These are phyloP conservation scores for Leucocoprinus sp. DNA, from an alignment of 768 basidiomycete genomes.

Conservation along the genomic window DNA sequence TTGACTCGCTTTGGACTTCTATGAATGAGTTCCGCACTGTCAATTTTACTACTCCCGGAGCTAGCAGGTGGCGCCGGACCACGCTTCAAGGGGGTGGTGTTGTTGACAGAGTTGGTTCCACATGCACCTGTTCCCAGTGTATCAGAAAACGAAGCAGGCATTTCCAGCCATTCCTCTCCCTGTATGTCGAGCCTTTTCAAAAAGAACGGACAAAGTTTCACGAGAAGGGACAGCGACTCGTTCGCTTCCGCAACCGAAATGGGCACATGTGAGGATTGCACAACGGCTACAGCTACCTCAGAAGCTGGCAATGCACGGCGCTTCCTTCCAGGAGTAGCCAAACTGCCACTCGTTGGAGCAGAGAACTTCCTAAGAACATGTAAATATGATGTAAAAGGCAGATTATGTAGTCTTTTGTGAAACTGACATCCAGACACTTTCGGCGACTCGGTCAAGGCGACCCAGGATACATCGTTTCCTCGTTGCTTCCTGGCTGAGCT, in stretches of 20 bases:
- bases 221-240: conserved; percentile 62
- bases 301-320: conserved; percentile 59
- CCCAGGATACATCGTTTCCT: conserved; percentile 70
- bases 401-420: conserved; percentile 8
- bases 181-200: conserved; percentile 53
- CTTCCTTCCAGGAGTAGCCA: conserved; percentile 49
- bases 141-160: conserved; percentile 40
- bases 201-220: conserved; percentile 74
- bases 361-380: conserved; percentile 57
- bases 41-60: conserved; percentile 41
- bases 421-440: conserved; percentile 80
- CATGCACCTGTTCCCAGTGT: conserved; percentile 15
- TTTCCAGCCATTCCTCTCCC: conserved; percentile 51
- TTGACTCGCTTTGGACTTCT: conserved; percentile 70
- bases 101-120: conserved; percentile 16
- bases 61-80: conserved; percentile 36
- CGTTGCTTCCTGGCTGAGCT: conserved; percentile 72
- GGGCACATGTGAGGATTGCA: conserved; percentile 78
- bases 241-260: conserved; percentile 71
- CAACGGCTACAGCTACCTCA: conserved; percentile 60
- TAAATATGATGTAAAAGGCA: conserved; percentile 2
- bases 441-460: conserved; percentile 72
- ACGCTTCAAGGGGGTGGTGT: conserved; percentile 34
- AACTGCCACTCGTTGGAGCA: conserved; percentile 40
- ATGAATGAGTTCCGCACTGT: conserved; percentile 54